These are phyloP conservation scores for Neofusicoccum sp. DNA, from an alignment of 2,329 filamentous ascomycete species.

Conservation along the genomic window DNA sequence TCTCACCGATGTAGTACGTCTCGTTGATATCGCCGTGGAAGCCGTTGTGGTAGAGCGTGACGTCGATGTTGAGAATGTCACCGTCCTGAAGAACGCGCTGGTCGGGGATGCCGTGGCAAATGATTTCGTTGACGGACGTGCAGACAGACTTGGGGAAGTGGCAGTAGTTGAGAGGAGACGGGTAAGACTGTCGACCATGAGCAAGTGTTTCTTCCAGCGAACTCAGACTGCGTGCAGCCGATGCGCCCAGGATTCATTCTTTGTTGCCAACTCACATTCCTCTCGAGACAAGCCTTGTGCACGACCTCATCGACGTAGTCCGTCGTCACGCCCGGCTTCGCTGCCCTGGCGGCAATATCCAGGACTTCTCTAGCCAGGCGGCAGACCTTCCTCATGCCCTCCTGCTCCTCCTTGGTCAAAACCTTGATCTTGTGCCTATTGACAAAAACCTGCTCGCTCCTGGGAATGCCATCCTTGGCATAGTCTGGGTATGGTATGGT, in stretches of 20 bases:
- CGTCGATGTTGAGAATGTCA: slow-evolving; percentile 96
- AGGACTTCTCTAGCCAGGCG: slow-evolving; percentile 83
- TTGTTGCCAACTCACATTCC: slow-evolving; percentile 64
- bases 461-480: slow-evolving; percentile 74
- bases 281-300: slow-evolving; percentile 90
- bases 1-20: slow-evolving; percentile 96
- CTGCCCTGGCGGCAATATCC: slow-evolving; percentile 81
- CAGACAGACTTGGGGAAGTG: slow-evolving; percentile 97
- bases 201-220: slow-evolving; percentile 14
- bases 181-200: slow-evolving; percentile 69
- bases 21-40: slow-evolving; percentile 98
- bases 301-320: slow-evolving; percentile 94
- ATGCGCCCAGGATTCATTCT: neutral
- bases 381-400: slow-evolving; percentile 92
- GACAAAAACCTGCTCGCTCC: slow-evolving; percentile 62
- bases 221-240: neutral
- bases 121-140: slow-evolving; percentile 94
- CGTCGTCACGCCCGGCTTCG: slow-evolving; percentile 89
- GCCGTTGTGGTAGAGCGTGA: slow-evolving; percentile 89
- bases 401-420: slow-evolving; percentile 74
- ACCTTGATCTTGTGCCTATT: slow-evolving; percentile 80
- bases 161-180: slow-evolving; percentile 91
- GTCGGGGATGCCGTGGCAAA: slow-evolving; percentile 97
- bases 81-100: slow-evolving; percentile 82
- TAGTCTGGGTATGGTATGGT: slow-evolving; percentile 85